phyloP scores from a whole-genome alignment of 108 stramenopile genomes.

The Discostella stelligeroides region DNA sequence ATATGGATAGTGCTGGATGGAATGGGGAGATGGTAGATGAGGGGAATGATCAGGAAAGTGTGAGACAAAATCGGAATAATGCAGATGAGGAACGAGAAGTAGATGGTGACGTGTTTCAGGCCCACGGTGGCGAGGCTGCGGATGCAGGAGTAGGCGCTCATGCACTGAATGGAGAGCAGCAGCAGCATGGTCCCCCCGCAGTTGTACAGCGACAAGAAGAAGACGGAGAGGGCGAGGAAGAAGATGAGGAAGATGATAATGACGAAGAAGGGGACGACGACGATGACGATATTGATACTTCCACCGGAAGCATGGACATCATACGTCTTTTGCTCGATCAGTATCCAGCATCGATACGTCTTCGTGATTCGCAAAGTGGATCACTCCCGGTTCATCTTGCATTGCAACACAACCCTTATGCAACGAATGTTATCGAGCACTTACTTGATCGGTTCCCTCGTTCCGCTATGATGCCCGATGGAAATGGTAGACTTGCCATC shows the following conservation, averaged over 20 bases:
- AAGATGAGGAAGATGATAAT: slow-evolving; percentile 10
- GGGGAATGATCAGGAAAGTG: slow-evolving; percentile 2
- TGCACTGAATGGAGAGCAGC: slow-evolving; percentile 8
- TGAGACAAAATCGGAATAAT: slow-evolving; percentile 1
- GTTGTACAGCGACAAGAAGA: slow-evolving; percentile 1
- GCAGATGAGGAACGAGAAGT: slow-evolving; percentile 8
- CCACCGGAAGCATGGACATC: slow-evolving; percentile 31
- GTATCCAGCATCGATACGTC: slow-evolving; percentile 36
- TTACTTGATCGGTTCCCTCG: slow-evolving; percentile 36
- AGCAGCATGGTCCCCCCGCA: not conserved
- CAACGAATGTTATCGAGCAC: slow-evolving; percentile 28
- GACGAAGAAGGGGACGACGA: slow-evolving; percentile 22
- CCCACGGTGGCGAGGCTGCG: slow-evolving; percentile 4
- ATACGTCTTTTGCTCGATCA: slow-evolving; percentile 38
- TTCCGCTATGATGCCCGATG: slow-evolving; percentile 32
- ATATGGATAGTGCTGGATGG: not conserved
- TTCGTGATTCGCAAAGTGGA: slow-evolving; percentile 34
- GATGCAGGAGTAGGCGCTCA: not conserved
- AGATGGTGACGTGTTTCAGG: slow-evolving; percentile 13
- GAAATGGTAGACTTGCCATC: slow-evolving; percentile 49
- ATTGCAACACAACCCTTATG: slow-evolving; percentile 33
- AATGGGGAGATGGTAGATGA: slow-evolving; percentile 2
- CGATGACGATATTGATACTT: slow-evolving; percentile 6
- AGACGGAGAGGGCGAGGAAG: slow-evolving; percentile 19
- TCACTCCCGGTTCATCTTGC: slow-evolving; percentile 44